Conservation (phyloP, 73 alveolate species). For the Symbiodinium pilosum region DNA sequence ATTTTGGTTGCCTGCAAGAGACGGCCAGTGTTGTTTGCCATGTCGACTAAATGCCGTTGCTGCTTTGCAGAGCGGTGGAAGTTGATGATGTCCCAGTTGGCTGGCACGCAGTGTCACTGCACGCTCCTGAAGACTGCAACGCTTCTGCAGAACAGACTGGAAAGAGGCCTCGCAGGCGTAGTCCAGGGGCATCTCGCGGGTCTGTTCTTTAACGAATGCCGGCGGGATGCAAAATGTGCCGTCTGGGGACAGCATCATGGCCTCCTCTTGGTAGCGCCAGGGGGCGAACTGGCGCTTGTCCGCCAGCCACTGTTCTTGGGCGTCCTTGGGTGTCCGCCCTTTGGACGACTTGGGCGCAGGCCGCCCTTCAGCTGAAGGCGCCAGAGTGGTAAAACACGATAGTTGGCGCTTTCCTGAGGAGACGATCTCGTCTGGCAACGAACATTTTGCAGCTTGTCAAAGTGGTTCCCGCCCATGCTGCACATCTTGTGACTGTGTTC, state of each 20-base stretch:
- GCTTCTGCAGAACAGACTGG: no score
- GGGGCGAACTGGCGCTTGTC: background rate
- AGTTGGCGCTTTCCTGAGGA: background rate
- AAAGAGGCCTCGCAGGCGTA: no score
- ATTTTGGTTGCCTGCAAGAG: no score
- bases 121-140: no score
- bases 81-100: no score
- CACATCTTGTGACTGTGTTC: no score
- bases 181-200: background rate
- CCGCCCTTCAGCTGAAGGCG: background rate
- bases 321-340: background rate
- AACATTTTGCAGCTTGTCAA: no score
- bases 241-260: background rate
- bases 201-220: background rate
- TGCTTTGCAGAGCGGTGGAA: no score
- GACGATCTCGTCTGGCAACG: background rate
- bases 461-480: no score
- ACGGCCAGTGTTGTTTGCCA: no score
- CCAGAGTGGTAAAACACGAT: background rate
- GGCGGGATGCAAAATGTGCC: background rate
- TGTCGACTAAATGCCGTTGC: no score
- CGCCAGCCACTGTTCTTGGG: background rate
- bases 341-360: background rate
- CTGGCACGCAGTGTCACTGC: no score
- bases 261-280: background rate